Evolutionary conservation across 208 protist species (phyloP).

Genomic region (Trichomonas gallinae): DNA sequence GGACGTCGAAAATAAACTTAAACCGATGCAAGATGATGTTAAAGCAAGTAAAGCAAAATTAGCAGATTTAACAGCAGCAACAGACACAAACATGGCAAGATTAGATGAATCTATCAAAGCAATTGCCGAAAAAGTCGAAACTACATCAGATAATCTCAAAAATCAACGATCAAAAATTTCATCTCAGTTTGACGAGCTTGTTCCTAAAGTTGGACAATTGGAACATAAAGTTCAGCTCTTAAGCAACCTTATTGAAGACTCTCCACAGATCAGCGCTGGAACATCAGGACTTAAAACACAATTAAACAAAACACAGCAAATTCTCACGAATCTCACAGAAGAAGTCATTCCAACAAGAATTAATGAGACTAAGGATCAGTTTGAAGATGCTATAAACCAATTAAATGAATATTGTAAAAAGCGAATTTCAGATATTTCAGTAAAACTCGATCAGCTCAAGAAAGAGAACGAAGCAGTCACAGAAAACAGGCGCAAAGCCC

Average conservation of each 20-base stretch:
- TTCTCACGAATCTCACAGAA: background rate
- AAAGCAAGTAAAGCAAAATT: background rate
- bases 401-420: background rate
- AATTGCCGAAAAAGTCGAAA: background rate
- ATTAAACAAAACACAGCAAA: background rate
- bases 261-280: background rate
- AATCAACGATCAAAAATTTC: background rate
- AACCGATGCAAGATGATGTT: background rate
- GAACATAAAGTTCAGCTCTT: background rate
- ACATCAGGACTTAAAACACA: background rate
- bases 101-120: background rate
- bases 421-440: background rate
- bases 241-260: background rate
- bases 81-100: background rate
- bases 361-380: background rate
- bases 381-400: background rate
- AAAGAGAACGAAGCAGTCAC: background rate
- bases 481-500: background rate
- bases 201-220: background rate
- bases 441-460: background rate
- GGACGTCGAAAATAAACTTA: background rate
- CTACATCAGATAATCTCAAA: background rate
- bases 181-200: background rate
- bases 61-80: background rate
- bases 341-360: background rate